These are phyloP conservation scores for Podaxis sp. DNA, from an alignment of 768 basidiomycete genomes.

Conservation along the genomic window DNA sequence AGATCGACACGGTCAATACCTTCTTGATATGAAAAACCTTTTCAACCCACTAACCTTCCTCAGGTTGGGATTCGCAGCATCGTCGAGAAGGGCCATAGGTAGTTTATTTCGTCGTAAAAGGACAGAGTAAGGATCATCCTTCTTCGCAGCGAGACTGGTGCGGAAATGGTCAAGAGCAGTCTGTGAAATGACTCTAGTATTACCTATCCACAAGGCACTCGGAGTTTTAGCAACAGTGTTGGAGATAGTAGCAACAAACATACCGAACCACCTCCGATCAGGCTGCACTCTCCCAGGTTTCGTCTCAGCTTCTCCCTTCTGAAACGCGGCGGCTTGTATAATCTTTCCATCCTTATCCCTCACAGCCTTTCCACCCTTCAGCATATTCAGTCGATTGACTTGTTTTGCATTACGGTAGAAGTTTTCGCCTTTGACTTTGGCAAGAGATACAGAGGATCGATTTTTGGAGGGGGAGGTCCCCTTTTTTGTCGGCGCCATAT, in stretches of 20 bases:
- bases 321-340: constrained; percentile 90
- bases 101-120: constrained; percentile 92
- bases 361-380: constrained; percentile 88
- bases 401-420: constrained; percentile 97
- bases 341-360: constrained; percentile 92
- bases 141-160: constrained; percentile 78
- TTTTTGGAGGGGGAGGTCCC: constrained; percentile 36
- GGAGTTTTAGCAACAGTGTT: background rate
- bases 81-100: constrained; percentile 94
- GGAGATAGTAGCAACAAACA: constrained; percentile 26
- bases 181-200: constrained; percentile 98
- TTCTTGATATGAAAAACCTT: background rate
- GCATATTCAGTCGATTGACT: constrained; percentile 84
- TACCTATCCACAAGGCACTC: constrained; percentile 52
- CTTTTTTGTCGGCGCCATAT: constrained; percentile 45
- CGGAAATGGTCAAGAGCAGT: constrained; percentile 95
- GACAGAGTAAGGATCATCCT: constrained; percentile 95
- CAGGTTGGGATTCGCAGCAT: constrained; percentile 75
- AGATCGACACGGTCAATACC: constrained; percentile 16
- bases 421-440: constrained; percentile 89
- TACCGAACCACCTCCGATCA: constrained; percentile 97
- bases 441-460: constrained; percentile 53
- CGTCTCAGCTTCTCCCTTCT: constrained; percentile 91
- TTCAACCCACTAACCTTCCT: constrained; percentile 60
- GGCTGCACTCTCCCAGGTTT: constrained; percentile 91